These are phyloP conservation scores for Salix brachista DNA, from an alignment of 345 rosid genomes.

Conservation along the genomic window DNA sequence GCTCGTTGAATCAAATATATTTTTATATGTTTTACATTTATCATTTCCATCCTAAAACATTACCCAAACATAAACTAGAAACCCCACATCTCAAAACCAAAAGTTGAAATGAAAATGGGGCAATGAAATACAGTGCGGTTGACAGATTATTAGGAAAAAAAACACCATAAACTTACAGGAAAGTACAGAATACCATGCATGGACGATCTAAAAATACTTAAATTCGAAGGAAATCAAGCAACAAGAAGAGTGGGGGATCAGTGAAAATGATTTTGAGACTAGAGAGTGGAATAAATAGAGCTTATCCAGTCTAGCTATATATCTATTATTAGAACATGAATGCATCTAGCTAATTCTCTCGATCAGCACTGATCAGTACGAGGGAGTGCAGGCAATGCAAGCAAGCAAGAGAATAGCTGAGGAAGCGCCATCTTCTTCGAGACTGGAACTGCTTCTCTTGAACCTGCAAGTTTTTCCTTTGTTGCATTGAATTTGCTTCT, in stretches of 20 bases:
- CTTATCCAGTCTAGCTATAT: background rate
- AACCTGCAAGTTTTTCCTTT: constrained; percentile 63
- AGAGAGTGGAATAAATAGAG: background rate
- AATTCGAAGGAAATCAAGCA: background rate
- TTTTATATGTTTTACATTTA: no score
- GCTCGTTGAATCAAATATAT: no score
- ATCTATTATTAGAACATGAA: background rate
- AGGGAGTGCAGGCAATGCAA: constrained; percentile 72
- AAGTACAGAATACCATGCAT: background rate
- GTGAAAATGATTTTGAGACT: background rate
- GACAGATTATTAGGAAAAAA: background rate
- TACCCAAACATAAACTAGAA: no score
- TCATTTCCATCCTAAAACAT: no score
- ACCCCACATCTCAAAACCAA: no score
- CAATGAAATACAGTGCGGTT: background rate
- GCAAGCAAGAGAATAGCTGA: constrained; percentile 87
- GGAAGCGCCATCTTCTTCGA: constrained; percentile 79
- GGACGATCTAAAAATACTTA: background rate
- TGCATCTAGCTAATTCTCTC: background rate
- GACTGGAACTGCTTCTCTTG: constrained; percentile 73
- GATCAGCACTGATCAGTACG: constrained; percentile 14
- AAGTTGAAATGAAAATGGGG: background rate
- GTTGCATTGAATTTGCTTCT: constrained; percentile 52
- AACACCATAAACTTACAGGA: background rate
- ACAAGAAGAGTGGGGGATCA: background rate